Base-by-base conservation (phyloP, 164 flowering plant species). In the Pachysandra terminalis region DNA sequence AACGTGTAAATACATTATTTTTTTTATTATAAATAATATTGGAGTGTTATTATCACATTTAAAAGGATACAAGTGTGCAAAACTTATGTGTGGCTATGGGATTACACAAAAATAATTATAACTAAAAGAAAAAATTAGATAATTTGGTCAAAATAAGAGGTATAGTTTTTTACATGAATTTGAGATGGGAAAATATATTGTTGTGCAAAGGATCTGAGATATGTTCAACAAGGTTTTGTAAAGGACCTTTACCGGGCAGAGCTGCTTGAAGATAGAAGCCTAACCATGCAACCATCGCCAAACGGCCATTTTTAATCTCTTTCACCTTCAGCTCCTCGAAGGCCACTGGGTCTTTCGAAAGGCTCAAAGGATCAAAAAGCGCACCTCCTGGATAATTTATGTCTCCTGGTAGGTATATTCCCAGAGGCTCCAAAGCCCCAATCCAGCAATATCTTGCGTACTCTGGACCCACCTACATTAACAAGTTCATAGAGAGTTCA, bases 371-470 rank as follows among this genome's bases (percentile, higher is more conserved):
- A 60, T 95, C 99, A 66, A 95, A 95, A 27, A 89, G 86, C 0
- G 71, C 71, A 49, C 99, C 99, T 28, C 99, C 98, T 0, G 99
- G 99, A 74, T 95, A 92, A 68, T 95, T 95, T 27, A 95, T 83
- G 72, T 92, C 99, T 3, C 97, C 97, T 0, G 98, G 98, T 73
- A 95, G 73, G 77, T 82, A 92, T 41, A 95, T 87, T 63, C 99
- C 98, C 19, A 95, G 83, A 57, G 99, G 99, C 81, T 95, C 97
- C 75, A 95, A 73, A 19, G 99, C 97, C 69, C 92, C 94, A 10
- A 90, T 95, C 17, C 98, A 98, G 71, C 99, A 95, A 68, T 92
- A 95, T 77, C 98, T 84, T 64, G 98, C 99, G 79, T 92, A 95
- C 77, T 95, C 97, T 56, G 99, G 99, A 65, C 98, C 99, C 68